A percentile compares a stretch with the other conserved stretches of the same genome.
These are phyloP conservation scores for Alternaria sp. DNA, from an alignment of 2,329 filamentous ascomycete species.

Conservation along the genomic window DNA sequence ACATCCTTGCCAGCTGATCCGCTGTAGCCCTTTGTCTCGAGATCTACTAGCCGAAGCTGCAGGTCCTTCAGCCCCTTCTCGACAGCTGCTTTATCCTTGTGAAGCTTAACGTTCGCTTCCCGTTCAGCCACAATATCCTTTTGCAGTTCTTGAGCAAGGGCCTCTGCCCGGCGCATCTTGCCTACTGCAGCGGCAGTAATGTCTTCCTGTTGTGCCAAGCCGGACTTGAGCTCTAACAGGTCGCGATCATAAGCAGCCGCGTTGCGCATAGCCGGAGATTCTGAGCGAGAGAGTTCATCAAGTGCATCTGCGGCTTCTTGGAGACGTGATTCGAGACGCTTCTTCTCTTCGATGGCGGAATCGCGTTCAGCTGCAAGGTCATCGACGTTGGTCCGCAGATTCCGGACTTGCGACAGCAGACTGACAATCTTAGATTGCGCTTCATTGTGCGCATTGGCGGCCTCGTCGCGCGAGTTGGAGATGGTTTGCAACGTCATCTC, in stretches of 20 bases:
- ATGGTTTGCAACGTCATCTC: constrained; percentile 90
- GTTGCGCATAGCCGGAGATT: constrained; percentile 86
- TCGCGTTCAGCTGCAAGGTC: constrained; percentile 88
- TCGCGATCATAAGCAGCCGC: constrained; percentile 89
- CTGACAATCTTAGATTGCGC: constrained; percentile 92
- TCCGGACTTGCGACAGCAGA: constrained; percentile 86
- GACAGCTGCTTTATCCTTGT: constrained; percentile 86
- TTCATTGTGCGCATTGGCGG: constrained; percentile 90
- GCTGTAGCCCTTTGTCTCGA: constrained; percentile 92
- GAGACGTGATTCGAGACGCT: constrained; percentile 82
- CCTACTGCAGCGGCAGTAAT: constrained; percentile 89
- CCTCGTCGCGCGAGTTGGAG: constrained; percentile 90
- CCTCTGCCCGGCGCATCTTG: constrained; percentile 95
- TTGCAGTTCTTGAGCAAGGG: constrained; percentile 85
- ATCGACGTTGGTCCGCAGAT: constrained; percentile 82
- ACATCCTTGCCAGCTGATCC: constrained; percentile 94
- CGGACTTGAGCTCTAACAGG: constrained; percentile 86
- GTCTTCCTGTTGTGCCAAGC: constrained; percentile 90
- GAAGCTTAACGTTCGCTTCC: constrained; percentile 79
- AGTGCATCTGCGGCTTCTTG: constrained; percentile 87
- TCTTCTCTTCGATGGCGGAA: constrained; percentile 85
- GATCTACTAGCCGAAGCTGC: constrained; percentile 86
- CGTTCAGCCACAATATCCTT: constrained; percentile 89
- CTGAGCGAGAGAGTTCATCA: constrained; percentile 85
- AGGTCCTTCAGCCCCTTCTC: constrained; percentile 92